Conservation (phyloP, 2,329 filamentous ascomycete genomes). For the Claviceps citrina region DNA sequence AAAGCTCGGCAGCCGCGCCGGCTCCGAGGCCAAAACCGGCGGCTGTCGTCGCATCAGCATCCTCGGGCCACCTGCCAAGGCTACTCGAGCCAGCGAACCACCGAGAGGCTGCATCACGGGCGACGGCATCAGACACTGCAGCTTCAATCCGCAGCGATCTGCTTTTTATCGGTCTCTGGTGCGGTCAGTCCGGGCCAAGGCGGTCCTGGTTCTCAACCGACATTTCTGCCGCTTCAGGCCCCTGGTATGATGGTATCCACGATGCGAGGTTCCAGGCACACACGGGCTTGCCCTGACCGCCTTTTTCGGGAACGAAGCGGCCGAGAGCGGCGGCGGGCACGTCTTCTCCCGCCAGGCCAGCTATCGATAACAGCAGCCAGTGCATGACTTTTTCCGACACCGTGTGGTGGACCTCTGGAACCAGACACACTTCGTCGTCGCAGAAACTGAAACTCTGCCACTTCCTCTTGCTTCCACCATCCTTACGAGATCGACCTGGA, state of each 20-base stretch:
- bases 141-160: not conserved
- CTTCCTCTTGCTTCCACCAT: too few relatives aligned
- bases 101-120: constrained; percentile 21
- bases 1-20: not conserved
- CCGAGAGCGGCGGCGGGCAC: too few relatives aligned
- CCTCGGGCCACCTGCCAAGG: constrained; percentile 16
- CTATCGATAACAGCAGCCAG: too few relatives aligned
- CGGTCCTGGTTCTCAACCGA: not conserved
- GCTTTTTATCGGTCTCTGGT: not conserved
- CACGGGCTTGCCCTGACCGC: constrained; percentile 7
- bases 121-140: not conserved
- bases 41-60: constrained; percentile 9
- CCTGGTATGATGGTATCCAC: not conserved
- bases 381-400: too few relatives aligned
- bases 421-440: too few relatives aligned
- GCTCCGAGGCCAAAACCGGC: not conserved
- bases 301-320: constrained; percentile 4
- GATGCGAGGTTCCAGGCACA: constrained; percentile 1
- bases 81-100: constrained; percentile 17
- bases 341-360: too few relatives aligned
- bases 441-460: too few relatives aligned
- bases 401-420: too few relatives aligned
- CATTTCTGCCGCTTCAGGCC: constrained; percentile 1
- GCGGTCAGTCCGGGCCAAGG: not conserved
- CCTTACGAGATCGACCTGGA: too few relatives aligned